These are phyloP conservation scores for Balamuthia mandrillaris DNA, from an alignment of 208 protist genomes.

Conservation along the genomic window DNA sequence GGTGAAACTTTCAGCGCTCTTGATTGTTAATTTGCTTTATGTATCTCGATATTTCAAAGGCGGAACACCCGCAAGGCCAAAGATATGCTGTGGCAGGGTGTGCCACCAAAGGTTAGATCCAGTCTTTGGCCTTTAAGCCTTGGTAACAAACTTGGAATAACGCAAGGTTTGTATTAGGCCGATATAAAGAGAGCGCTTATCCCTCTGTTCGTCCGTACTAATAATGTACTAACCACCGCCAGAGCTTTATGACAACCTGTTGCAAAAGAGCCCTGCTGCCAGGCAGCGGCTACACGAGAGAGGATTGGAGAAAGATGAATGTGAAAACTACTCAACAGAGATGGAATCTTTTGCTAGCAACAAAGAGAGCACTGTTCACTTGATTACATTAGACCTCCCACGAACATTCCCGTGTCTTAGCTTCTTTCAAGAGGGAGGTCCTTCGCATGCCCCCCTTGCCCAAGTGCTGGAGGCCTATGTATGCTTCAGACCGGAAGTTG, in stretches of 20 bases:
- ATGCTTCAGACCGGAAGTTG: conserved; percentile 64
- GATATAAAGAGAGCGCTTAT: no score
- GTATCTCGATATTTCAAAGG: not conserved
- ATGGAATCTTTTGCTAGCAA: not conserved
- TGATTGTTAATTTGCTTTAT: not conserved
- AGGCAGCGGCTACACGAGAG: not conserved
- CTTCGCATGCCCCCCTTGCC: conserved; percentile 35
- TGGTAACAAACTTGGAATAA: not conserved
- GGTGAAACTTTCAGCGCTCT: not conserved
- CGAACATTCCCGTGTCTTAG: conserved; percentile 50
- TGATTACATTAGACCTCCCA: conserved; percentile 59
- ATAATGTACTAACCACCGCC: not conserved
- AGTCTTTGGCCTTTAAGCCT: not conserved
- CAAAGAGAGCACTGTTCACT: conserved; percentile 43
- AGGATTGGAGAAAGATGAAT: not conserved
- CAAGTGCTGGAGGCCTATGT: conserved; percentile 64
- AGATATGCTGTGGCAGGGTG: conserved; percentile 25
- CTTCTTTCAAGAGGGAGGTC: conserved; percentile 56
- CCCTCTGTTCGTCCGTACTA: not conserved
- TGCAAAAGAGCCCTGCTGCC: no score
- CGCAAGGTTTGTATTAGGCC: not conserved
- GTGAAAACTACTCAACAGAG: not conserved
- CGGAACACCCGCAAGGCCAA: not conserved
- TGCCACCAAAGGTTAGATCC: not conserved
- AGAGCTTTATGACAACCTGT: no score